These are phyloP conservation scores for Penicillium angulare DNA, from an alignment of 495 filamentous ascomycete species.

Conservation along the genomic window DNA sequence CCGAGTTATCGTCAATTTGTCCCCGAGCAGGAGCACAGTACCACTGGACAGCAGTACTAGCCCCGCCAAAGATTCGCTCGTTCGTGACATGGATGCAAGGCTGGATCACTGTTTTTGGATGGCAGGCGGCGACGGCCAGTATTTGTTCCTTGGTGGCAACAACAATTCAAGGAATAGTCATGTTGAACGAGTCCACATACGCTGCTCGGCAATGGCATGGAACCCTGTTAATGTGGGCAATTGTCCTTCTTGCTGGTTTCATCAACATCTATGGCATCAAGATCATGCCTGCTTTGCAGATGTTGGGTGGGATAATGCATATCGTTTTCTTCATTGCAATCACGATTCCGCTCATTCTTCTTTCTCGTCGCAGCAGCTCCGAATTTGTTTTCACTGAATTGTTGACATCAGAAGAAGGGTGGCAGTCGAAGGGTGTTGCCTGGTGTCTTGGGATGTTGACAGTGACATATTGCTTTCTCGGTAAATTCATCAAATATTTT, in stretches of 20 bases:
- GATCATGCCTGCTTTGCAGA: constrained; percentile 45
- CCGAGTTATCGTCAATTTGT: constrained; percentile 40
- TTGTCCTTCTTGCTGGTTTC: constrained; percentile 24
- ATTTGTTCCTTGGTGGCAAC: constrained; percentile 35
- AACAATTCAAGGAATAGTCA: constrained; percentile 43
- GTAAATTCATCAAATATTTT: constrained; percentile 7
- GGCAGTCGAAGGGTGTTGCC: constrained; percentile 37
- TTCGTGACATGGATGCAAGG: constrained; percentile 30
- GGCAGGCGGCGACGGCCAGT: constrained; percentile 35
- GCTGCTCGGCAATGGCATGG: constrained; percentile 42
- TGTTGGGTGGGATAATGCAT: constrained; percentile 45
- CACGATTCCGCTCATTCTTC: constrained; percentile 39
- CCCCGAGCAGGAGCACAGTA: constrained; percentile 28
- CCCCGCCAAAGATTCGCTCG: constrained; percentile 15
- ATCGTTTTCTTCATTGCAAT: constrained; percentile 46
- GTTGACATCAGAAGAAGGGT: constrained; percentile 24
- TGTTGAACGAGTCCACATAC: constrained; percentile 43
- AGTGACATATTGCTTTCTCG: constrained; percentile 27
- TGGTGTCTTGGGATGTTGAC: constrained; percentile 40
- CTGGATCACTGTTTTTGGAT: constrained; percentile 39
- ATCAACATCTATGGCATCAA: constrained; percentile 43
- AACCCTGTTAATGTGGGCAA: constrained; percentile 44
- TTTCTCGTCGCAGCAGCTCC: constrained; percentile 39
- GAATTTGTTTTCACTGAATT: constrained; percentile 44
- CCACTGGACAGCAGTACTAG: constrained; percentile 27